Percentiles rank a stretch among this genome's conserved stretches.
These are phyloP conservation scores for Cytospora mali DNA, from an alignment of 2,329 filamentous ascomycete species.

Conservation along the genomic window DNA sequence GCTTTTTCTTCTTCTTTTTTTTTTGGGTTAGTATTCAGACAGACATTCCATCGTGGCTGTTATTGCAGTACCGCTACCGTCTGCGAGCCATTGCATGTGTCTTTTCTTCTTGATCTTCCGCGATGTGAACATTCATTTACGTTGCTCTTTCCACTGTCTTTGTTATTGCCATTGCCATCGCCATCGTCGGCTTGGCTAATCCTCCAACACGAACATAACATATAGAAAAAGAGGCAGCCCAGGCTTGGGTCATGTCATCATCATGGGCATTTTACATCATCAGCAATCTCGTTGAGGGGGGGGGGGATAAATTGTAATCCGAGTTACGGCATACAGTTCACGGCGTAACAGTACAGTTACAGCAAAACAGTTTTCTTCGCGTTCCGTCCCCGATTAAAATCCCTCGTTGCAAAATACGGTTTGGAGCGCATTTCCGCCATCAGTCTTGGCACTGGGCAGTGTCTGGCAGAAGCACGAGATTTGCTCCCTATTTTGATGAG, in stretches of 20 bases:
- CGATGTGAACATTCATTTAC: background rate
- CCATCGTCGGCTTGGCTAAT: background rate
- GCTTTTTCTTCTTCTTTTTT: no score
- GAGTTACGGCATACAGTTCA: no score
- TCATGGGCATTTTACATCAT: slow-evolving; percentile 1
- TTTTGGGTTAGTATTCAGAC: background rate
- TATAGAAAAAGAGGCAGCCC: slow-evolving; percentile 7
- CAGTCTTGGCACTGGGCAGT: slow-evolving; percentile 14
- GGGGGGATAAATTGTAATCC: background rate
- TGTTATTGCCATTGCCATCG: background rate
- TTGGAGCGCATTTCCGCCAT: slow-evolving; percentile 2
- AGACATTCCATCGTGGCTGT: background rate
- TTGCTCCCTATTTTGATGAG: slow-evolving; percentile 17
- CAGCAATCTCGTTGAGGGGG: slow-evolving; percentile 8
- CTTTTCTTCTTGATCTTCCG: no score
- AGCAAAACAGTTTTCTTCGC: background rate
- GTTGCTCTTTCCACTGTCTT: background rate
- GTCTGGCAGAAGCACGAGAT: slow-evolving; percentile 10
- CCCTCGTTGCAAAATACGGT: background rate
- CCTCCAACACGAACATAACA: background rate
- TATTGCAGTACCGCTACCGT: background rate
- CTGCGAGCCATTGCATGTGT: background rate
- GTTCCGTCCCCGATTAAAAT: background rate
- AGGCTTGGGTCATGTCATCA: background rate
- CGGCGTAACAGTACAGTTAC: no score